Evolutionary conservation across 2,329 filamentous ascomycete species (phyloP).

Genomic region (Fusarium chaquense): DNA sequence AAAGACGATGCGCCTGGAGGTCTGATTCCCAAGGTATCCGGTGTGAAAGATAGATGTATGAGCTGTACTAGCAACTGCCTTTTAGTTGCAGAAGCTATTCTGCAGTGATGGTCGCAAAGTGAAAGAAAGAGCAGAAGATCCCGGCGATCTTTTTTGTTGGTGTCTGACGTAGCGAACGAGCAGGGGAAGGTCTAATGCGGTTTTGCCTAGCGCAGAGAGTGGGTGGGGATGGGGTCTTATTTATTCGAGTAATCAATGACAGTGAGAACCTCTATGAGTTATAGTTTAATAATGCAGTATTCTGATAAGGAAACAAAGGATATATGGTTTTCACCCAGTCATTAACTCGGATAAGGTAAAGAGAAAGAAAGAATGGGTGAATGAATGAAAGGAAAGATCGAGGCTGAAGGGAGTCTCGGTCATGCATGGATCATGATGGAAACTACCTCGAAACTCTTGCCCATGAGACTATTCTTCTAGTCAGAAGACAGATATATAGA

Average conservation of each 20-base stretch:
- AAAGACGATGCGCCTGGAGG: neutral
- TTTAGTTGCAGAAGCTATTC: neutral
- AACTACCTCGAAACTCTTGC: slow-evolving; percentile 5
- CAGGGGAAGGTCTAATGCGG: slow-evolving; percentile 30
- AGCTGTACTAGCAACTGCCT: neutral
- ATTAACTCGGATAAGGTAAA: neutral
- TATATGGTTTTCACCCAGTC: neutral
- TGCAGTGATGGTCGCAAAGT: slow-evolving; percentile 21
- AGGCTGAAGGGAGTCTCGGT: slow-evolving; percentile 23
- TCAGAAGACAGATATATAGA: slow-evolving; percentile 1
- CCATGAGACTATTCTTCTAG: slow-evolving; percentile 1
- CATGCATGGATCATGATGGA: slow-evolving; percentile 7
- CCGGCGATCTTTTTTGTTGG: slow-evolving; percentile 33
- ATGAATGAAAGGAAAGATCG: neutral
- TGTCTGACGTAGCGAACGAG: slow-evolving; percentile 41
- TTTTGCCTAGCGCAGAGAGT: slow-evolving; percentile 35
- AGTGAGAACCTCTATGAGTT: slow-evolving; percentile 5
- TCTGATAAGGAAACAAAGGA: slow-evolving; percentile 4
- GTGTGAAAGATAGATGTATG: neutral
- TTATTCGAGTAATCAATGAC: slow-evolving; percentile 18
- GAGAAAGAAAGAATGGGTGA: neutral
- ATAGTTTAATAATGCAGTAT: neutral
- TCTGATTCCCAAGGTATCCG: neutral
- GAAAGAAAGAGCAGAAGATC: slow-evolving; percentile 23
- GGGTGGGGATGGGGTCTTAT: slow-evolving; percentile 28